Base-by-base conservation (phyloP, 2,329 filamentous ascomycete genomes). In the Exophiala xenobiotica region DNA sequence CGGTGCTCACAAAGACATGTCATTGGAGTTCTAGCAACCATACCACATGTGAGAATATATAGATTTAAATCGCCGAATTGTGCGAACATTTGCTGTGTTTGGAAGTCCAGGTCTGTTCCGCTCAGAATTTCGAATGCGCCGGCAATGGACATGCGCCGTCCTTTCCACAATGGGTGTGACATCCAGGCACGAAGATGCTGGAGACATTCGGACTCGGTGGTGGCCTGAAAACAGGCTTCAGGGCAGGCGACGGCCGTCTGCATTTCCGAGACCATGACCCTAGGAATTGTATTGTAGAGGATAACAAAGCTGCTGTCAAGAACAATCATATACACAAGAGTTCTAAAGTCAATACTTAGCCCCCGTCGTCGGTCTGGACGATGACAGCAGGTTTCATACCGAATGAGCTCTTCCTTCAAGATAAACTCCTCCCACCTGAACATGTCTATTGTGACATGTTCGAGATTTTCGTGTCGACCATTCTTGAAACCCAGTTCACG, bases 141-240 rank as follows among this genome's bases (percentile, higher is more conserved):
- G 4, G 27, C 24, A n/a, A 35, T 35, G 23, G 42, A 45, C n/a
- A 45, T 31, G 2, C 42, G 24, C 27, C 42, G 24, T 5, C 31
- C 31, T 16, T 16, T 35, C 26, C 31, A 40, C 2, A 45, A 16
- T 11, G 26, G 24, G 31, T 50, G 48, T 6, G 40, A 50, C 7
- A 29, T 24, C 48, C 48, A 50, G 2, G 33, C 14, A 7, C 18
- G 11, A 18, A 50, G 11, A 29, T 50, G 24, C 5, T 33, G 5
- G n/a, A 38, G 18, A 24, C 48, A 50, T 14, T 45, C 48, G 3
- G 40, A 23, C 12, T 29, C 22, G 14, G 48, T 44, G 7, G 7
- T 26, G 11, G 48, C 48, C 23, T 45, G 48, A 27, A 50, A 50
- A 29, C 48, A 50, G 20, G 48, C 40, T 45, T 50, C 48, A 12